Conservation (phyloP, 202 grass and related monocot species). For the Panicum hallii region DNA sequence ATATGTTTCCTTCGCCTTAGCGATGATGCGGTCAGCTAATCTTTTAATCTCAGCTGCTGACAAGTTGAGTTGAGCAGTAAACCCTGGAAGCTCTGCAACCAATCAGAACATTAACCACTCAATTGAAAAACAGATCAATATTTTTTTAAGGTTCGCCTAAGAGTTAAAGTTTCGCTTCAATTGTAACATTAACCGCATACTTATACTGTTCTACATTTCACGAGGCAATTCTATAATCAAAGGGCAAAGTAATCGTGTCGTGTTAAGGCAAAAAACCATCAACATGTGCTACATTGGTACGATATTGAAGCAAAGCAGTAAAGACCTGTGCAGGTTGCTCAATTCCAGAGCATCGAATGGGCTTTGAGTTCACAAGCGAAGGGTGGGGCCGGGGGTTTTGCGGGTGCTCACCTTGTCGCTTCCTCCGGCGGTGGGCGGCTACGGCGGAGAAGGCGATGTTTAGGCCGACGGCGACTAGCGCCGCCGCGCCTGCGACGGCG, state of each 20-base stretch:
- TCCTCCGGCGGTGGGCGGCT: conserved; percentile 58
- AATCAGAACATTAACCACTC: conserved; percentile 40
- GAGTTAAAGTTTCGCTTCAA: neutral
- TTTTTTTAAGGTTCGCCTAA: neutral
- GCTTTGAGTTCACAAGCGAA: neutral
- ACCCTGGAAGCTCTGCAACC: conserved; percentile 77
- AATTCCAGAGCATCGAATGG: neutral
- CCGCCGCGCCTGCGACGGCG: conserved; percentile 63
- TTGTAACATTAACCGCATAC: neutral
- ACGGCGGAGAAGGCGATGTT: conserved; percentile 89
- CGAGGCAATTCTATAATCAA: neutral
- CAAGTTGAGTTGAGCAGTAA: conserved; percentile 69
- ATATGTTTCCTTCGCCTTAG: conserved; percentile 82
- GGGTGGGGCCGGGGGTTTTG: conserved; percentile 1
- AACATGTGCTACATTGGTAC: conserved; percentile 33
- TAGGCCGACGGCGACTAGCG: conserved; percentile 81
- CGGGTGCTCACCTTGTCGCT: conserved; percentile 47
- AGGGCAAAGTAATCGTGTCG: neutral
- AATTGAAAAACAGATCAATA: neutral
- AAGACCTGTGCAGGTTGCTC: neutral
- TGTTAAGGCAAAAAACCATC: neutral
- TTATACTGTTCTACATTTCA: neutral
- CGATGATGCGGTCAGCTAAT: conserved; percentile 66
- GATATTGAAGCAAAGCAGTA: neutral
- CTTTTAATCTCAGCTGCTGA: conserved; percentile 73